A percentile compares a stretch with the other conserved stretches of the same genome.
Conservation (phyloP, 2,329 filamentous ascomycete genomes). For the Zymoseptoria tritici region DNA sequence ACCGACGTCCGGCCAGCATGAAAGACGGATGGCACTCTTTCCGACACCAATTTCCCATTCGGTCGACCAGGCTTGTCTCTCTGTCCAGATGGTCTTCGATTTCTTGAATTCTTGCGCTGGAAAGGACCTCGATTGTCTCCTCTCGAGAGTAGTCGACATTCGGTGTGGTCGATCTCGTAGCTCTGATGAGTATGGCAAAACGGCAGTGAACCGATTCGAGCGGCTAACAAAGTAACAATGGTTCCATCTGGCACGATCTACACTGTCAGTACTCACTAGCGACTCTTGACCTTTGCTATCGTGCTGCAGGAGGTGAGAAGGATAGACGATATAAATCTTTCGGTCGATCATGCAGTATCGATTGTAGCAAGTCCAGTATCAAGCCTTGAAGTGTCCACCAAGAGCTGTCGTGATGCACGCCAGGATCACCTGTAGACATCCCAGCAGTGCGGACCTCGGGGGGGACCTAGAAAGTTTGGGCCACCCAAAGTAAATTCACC, state of each 20-base stretch:
- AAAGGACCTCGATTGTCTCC: too few relatives aligned
- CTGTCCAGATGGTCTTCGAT: background rate
- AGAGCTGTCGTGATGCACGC: background rate
- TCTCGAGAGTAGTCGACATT: too few relatives aligned
- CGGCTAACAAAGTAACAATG: background rate
- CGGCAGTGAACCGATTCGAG: background rate
- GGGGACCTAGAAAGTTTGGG: background rate
- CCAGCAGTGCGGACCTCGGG: background rate
- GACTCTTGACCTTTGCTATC: background rate
- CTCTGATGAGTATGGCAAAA: background rate
- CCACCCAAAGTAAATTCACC: background rate
- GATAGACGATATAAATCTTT: background rate
- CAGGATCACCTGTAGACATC: background rate
- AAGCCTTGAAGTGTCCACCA: too few relatives aligned
- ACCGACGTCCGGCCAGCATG: background rate
- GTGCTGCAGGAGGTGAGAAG: background rate
- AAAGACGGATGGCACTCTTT: background rate
- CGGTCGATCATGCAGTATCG: too few relatives aligned
- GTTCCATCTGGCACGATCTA: background rate
- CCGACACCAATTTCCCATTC: background rate
- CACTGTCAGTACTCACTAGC: background rate
- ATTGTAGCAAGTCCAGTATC: too few relatives aligned
- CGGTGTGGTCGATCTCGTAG: background rate
- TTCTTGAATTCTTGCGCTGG: too few relatives aligned
- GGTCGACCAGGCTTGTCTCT: background rate